Percentiles rank a stretch among this genome's conserved stretches.
Conservation (phyloP, 495 filamentous ascomycete genomes). For the Parachaetomium inaequale region DNA sequence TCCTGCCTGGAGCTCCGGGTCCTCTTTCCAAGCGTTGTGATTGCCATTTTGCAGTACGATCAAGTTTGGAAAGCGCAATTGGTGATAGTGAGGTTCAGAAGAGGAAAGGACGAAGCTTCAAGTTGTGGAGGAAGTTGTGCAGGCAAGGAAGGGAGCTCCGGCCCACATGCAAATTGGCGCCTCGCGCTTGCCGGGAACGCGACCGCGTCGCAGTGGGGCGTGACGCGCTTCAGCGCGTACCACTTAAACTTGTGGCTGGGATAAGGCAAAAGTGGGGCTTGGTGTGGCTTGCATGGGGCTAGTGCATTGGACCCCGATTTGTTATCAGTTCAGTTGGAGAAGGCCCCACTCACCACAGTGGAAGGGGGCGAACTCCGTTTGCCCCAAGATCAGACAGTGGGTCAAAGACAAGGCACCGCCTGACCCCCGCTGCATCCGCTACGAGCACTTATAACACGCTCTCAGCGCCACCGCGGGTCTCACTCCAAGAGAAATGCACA, state of each 20-base stretch:
- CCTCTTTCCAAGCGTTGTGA: conserved; percentile 70
- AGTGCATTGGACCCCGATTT: too few species aligned
- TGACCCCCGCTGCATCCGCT: conserved; percentile 8
- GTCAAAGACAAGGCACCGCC: conserved; percentile 7
- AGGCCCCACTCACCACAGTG: conserved; percentile 21
- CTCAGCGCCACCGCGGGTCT: not conserved
- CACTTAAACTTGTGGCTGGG: conserved; percentile 24
- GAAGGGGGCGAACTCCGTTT: conserved; percentile 44
- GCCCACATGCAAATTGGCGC: conserved; percentile 18
- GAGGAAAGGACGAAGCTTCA: conserved; percentile 29
- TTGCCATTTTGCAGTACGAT: conserved; percentile 48
- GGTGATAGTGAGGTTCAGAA: conserved; percentile 12
- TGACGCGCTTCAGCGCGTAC: conserved; percentile 23
- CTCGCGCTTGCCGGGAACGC: conserved; percentile 25
- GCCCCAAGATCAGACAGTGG: not conserved
- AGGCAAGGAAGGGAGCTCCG: conserved; percentile 14
- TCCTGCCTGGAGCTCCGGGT: conserved; percentile 52
- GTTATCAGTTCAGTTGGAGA: not conserved
- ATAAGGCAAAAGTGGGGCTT: not conserved
- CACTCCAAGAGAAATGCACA: not conserved
- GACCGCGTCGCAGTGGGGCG: conserved; percentile 25
- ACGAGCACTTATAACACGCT: not conserved
- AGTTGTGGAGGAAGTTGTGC: not conserved
- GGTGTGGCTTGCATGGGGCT: not conserved
- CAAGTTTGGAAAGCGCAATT: conserved; percentile 19